A percentile compares a stretch with the other conserved stretches of the same genome.
These are phyloP conservation scores for Parasitella parasitica DNA, from an alignment of 371 early-diverging fungal genomes.

Conservation along the genomic window DNA sequence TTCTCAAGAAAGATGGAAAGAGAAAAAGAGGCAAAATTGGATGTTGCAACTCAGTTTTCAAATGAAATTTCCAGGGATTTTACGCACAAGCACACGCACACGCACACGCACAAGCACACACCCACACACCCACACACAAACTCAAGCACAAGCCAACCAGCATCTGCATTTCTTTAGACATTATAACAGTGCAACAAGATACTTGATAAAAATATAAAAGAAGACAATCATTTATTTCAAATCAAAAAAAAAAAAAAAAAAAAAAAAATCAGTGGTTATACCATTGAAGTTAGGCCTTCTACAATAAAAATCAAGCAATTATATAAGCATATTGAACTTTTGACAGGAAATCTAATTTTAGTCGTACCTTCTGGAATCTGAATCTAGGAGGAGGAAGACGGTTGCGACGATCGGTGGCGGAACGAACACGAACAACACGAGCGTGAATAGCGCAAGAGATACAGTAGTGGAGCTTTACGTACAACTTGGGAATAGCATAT, in stretches of 20 bases:
- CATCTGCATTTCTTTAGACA: too few species aligned
- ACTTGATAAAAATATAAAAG: not conserved
- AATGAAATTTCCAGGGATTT: too few species aligned
- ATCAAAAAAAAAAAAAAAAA: not conserved
- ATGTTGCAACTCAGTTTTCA: not conserved
- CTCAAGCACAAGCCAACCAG: too few species aligned
- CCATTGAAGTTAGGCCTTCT: slow-evolving; percentile 9
- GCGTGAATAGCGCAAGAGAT: slow-evolving; percentile 98
- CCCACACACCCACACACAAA: too few species aligned
- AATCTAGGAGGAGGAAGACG: slow-evolving; percentile 92
- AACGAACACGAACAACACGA: slow-evolving; percentile 96
- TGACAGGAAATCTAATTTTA: too few species aligned
- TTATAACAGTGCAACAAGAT: too few species aligned
- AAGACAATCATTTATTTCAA: not conserved
- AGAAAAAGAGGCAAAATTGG: not conserved
- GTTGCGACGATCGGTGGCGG: slow-evolving; percentile 86
- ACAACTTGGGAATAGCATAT: slow-evolving; percentile 97
- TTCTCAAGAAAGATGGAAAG: not conserved
- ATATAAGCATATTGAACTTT: not conserved
- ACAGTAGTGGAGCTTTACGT: slow-evolving; percentile 98
- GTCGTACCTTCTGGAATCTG: slow-evolving; percentile 72
- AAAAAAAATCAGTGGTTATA: not conserved
- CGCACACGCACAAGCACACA: not conserved
- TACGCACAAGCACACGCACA: too few species aligned
- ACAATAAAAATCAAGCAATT: not conserved